A percentile compares a stretch with the other conserved stretches of the same genome.
These are phyloP conservation scores for Elsinoe ampelina DNA, from an alignment of 2,329 filamentous ascomycete genomes.

Conservation along the genomic window DNA sequence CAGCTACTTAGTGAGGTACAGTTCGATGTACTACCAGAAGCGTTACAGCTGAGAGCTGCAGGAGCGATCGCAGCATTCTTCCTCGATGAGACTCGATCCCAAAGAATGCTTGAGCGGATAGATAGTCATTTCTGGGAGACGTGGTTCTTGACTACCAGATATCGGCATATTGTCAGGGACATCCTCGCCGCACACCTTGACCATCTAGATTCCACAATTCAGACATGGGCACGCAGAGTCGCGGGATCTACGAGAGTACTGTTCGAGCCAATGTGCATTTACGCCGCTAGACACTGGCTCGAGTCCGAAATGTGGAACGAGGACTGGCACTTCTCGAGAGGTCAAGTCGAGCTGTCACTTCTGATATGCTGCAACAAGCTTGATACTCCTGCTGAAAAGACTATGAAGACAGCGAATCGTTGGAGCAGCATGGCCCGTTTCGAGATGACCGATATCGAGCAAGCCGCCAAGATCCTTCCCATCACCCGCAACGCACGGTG, in stretches of 20 bases:
- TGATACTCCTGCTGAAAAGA: background rate
- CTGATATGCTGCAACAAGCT: background rate
- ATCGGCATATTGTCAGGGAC: background rate
- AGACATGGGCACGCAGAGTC: background rate
- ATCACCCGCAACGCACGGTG: background rate
- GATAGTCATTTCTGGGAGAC: background rate
- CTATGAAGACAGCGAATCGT: background rate
- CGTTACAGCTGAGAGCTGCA: background rate
- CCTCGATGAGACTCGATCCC: background rate
- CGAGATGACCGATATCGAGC: background rate
- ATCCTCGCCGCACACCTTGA: background rate
- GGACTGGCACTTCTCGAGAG: background rate
- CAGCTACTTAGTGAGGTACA: background rate
- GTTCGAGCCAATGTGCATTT: background rate
- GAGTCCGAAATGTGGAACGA: background rate
- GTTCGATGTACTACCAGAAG: background rate
- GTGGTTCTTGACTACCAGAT: background rate
- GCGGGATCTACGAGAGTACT: background rate
- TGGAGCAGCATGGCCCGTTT: background rate
- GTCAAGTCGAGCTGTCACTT: background rate
- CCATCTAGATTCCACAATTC: background rate
- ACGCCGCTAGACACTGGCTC: background rate
- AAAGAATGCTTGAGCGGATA: background rate
- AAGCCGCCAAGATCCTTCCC: background rate
- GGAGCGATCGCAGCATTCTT: background rate